phyloP scores from a whole-genome alignment of 208 protist species.

The Leishmania guyanensis region DNA sequence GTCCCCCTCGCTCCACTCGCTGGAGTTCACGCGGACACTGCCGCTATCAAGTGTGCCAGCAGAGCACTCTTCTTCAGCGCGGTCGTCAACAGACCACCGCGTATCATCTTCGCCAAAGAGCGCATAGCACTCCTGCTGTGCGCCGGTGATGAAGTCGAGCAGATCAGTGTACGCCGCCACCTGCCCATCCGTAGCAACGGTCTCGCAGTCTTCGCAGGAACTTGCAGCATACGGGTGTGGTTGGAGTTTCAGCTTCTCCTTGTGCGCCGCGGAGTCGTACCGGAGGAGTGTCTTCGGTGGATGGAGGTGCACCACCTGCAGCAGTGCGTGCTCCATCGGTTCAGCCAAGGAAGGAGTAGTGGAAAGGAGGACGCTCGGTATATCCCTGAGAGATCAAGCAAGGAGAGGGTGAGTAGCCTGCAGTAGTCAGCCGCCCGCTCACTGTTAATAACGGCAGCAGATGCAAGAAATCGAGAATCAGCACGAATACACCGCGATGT shows the following conservation, averaged over 20 bases:
- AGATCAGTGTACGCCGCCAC: constrained; percentile 43
- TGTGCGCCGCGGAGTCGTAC: constrained; percentile 24
- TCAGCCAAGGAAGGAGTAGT: not conserved
- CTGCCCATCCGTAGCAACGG: constrained; percentile 3
- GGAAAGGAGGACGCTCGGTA: not conserved
- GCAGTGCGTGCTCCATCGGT: constrained; percentile 25
- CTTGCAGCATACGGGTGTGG: constrained; percentile 27
- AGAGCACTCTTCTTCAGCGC: constrained; percentile 6
- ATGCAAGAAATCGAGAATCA: not conserved
- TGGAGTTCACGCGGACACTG: constrained; percentile 30
- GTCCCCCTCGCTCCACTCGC: constrained; percentile 46
- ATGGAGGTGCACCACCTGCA: constrained; percentile 18
- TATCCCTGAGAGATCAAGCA: not conserved
- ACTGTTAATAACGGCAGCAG: not conserved
- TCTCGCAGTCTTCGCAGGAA: constrained; percentile 16
- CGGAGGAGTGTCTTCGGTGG: constrained; percentile 17
- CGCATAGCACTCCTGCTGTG: constrained; percentile 58
- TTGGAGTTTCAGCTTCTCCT: constrained; percentile 26
- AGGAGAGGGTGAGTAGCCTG: not conserved
- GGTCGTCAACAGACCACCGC: constrained; percentile 19
- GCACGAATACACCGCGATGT: not conserved
- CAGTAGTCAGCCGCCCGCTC: not conserved
- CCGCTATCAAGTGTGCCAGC: constrained; percentile 8
- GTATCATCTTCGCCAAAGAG: constrained; percentile 57
- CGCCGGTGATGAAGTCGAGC: constrained; percentile 53